Conservation (phyloP, 768 basidiomycete genomes). For the Pleurotus cornucopiae region DNA sequence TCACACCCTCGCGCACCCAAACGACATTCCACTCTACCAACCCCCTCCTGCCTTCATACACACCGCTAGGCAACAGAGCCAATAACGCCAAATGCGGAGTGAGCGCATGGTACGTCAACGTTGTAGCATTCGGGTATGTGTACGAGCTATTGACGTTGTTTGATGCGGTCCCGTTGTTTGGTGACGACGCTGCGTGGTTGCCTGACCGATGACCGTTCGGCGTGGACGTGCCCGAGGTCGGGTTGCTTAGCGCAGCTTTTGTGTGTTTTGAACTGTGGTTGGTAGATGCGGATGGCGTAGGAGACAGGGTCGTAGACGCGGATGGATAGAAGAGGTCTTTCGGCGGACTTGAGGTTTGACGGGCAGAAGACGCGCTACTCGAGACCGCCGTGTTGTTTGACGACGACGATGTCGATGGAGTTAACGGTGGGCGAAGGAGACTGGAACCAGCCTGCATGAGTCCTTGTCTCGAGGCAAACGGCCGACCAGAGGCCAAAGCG, state of each 20-base stretch:
- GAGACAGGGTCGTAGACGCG: slow-evolving; percentile 46
- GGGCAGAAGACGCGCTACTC: slow-evolving; percentile 8
- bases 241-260: slow-evolving; percentile 20
- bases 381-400: slow-evolving; percentile 13
- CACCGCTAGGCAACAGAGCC: slow-evolving; percentile 67
- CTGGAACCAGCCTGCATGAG: background rate
- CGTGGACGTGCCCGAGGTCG: slow-evolving; percentile 9
- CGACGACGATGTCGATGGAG: slow-evolving; percentile 15
- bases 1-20: slow-evolving; percentile 77
- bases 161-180: background rate
- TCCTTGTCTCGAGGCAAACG: background rate
- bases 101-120: slow-evolving; percentile 81
- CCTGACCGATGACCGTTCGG: slow-evolving; percentile 11
- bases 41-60: slow-evolving; percentile 70
- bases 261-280: slow-evolving; percentile 15
- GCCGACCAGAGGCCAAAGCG: background rate
- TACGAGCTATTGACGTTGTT: background rate
- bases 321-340: slow-evolving; percentile 64
- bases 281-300: slow-evolving; percentile 10
- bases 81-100: slow-evolving; percentile 69
- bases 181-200: background rate
- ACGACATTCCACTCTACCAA: slow-evolving; percentile 86
- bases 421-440: background rate
- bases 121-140: slow-evolving; percentile 37
- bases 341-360: slow-evolving; percentile 13